Evolutionary conservation across 2,329 filamentous ascomycete species (phyloP).

Genomic region (Cordyceps fumosorosea): DNA sequence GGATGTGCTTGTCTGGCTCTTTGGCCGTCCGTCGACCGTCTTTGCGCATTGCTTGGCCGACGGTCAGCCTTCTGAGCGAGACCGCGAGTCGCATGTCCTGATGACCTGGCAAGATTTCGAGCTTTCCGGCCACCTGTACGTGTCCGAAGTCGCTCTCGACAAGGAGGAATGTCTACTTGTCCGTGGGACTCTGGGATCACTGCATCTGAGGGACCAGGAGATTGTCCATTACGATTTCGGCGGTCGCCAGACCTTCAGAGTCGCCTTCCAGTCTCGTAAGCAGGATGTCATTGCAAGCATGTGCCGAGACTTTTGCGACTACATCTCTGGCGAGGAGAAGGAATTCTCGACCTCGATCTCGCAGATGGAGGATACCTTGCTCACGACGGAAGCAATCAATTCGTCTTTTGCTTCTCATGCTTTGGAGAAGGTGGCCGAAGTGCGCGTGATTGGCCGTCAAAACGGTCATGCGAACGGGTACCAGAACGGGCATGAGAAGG

Average conservation of each 20-base stretch:
- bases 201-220: background rate
- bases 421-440: background rate
- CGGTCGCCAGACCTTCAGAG: background rate
- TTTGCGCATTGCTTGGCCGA: background rate
- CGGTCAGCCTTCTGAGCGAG: background rate
- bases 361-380: background rate
- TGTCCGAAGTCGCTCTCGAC: conserved; percentile 1
- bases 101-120: background rate
- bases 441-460: background rate
- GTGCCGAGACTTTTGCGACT: conserved; percentile 3
- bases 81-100: conserved; percentile 2
- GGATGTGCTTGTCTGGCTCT: conserved; percentile 4
- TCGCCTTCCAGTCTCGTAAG: background rate
- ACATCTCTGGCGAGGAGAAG: background rate
- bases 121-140: background rate
- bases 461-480: background rate
- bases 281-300: background rate
- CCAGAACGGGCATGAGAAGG: background rate
- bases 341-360: background rate
- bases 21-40: background rate
- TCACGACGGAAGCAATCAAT: conserved; percentile 3
- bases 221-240: background rate
- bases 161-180: background rate
- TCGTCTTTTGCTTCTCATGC: background rate
- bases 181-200: background rate